Conservation (phyloP, 2,329 filamentous ascomycete species). For the Trichoderma koningii region DNA sequence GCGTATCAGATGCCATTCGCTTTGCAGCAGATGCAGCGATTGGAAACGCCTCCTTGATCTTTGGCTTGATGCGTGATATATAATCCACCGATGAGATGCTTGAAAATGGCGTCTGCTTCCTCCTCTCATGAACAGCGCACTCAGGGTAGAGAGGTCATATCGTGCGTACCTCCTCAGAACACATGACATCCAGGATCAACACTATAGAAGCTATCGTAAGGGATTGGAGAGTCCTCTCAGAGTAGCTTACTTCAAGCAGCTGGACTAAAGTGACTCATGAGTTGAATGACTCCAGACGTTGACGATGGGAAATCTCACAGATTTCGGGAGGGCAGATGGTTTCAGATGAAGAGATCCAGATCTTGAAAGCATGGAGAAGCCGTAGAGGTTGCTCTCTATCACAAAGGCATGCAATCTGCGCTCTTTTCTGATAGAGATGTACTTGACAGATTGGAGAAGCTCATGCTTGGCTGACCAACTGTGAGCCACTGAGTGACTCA, state of each 20-base stretch:
- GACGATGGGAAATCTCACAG: neutral
- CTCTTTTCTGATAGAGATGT: neutral
- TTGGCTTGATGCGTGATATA: neutral
- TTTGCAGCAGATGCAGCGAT: neutral
- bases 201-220: neutral
- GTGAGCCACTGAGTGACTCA: constrained; percentile 11
- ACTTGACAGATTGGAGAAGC: neutral
- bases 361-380: neutral
- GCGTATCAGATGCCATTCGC: neutral
- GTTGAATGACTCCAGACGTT: neutral
- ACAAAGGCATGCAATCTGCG: fast-evolving
- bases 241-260: neutral
- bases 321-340: neutral
- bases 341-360: constrained; percentile 5
- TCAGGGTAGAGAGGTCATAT: too few relatives aligned
- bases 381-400: neutral
- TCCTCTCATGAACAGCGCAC: neutral
- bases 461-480: neutral
- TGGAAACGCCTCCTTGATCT: neutral
- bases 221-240: neutral
- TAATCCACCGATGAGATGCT: constrained; percentile 5
- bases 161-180: too few relatives aligned
- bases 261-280: constrained; percentile 6
- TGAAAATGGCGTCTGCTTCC: neutral
- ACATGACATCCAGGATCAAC: too few relatives aligned